phyloP scores from a whole-genome alignment of 2,329 filamentous ascomycete species.

The Rhinocladiella similis region DNA sequence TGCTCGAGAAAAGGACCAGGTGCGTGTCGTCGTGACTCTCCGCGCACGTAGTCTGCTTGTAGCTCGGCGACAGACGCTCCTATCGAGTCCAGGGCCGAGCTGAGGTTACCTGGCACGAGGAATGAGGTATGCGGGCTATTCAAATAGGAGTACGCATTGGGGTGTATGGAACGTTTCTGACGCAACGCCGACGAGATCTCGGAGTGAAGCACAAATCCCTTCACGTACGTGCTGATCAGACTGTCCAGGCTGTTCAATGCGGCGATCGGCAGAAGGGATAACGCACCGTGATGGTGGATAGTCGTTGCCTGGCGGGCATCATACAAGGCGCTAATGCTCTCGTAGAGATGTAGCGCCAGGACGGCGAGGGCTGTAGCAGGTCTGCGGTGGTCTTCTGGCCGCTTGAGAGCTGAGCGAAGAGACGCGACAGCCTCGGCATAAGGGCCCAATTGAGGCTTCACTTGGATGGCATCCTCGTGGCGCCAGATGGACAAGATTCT shows the following conservation, averaged over 20 bases:
- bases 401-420: constrained; percentile 3
- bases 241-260: constrained; percentile 16
- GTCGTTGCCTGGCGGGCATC: constrained; percentile 14
- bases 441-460: background rate
- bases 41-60: constrained; percentile 17
- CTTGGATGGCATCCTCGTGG: background rate
- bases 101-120: constrained; percentile 7
- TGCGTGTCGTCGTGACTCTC: background rate
- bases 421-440: constrained; percentile 2
- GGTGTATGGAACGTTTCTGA: constrained; percentile 18
- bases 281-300: constrained; percentile 27
- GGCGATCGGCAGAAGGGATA: constrained; percentile 11
- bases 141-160: constrained; percentile 12
- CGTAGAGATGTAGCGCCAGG: constrained; percentile 26
- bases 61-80: constrained; percentile 23
- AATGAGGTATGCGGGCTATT: constrained; percentile 5
- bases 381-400: constrained; percentile 3
- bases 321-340: constrained; percentile 26
- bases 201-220: constrained; percentile 25
- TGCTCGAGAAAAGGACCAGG: constrained; percentile 2
- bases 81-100: constrained; percentile 19
- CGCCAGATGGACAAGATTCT: constrained; percentile 4
- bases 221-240: constrained; percentile 11
- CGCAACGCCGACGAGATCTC: constrained; percentile 27
- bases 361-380: constrained; percentile 6